Percentiles rank a stretch among this genome's conserved stretches.
These are phyloP conservation scores for Keithomyces neogunnii DNA, from an alignment of 2,329 filamentous ascomycete genomes.

Conservation along the genomic window DNA sequence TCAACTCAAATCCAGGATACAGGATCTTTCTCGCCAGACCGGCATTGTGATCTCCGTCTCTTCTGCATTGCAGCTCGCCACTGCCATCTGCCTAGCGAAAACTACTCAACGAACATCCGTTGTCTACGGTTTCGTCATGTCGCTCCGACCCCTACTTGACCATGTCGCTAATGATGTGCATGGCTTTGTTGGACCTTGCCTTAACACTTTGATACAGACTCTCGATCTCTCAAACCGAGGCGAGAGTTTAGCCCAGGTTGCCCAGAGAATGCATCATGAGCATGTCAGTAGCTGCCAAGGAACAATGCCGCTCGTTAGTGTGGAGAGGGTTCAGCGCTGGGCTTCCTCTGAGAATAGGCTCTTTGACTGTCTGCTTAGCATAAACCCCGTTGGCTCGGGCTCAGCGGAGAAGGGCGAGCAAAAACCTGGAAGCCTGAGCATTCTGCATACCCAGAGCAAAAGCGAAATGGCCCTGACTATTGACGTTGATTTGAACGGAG, in stretches of 20 bases:
- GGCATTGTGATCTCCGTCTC: conserved; percentile 5
- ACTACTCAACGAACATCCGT: conserved; percentile 7
- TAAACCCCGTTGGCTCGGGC: not conserved
- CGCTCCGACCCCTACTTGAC: conserved; percentile 10
- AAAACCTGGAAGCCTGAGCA: conserved; percentile 5
- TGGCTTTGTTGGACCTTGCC: conserved; percentile 12
- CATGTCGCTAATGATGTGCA: conserved; percentile 3
- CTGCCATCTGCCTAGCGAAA: conserved; percentile 10
- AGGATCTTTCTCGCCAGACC: not conserved
- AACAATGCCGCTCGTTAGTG: conserved; percentile 13
- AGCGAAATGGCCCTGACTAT: conserved; percentile 13
- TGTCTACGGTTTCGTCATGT: conserved; percentile 13
- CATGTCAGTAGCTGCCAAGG: conserved; percentile 11
- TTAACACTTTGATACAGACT: conserved; percentile 14
- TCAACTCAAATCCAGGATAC: not conserved
- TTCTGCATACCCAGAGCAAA: conserved; percentile 8
- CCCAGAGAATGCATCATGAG: conserved; percentile 8
- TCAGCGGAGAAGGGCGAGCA: not conserved
- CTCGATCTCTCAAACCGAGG: conserved; percentile 2
- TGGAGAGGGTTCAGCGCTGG: conserved; percentile 15
- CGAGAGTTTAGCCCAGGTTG: conserved; percentile 7
- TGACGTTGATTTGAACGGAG: conserved; percentile 13
- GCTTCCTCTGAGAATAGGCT: conserved; percentile 12
- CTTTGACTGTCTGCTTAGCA: conserved; percentile 15
- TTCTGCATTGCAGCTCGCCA: conserved; percentile 12